phyloP scores from a whole-genome alignment of 225 moss, liverwort and hornwort genomes.

The Polytrichum commune region DNA sequence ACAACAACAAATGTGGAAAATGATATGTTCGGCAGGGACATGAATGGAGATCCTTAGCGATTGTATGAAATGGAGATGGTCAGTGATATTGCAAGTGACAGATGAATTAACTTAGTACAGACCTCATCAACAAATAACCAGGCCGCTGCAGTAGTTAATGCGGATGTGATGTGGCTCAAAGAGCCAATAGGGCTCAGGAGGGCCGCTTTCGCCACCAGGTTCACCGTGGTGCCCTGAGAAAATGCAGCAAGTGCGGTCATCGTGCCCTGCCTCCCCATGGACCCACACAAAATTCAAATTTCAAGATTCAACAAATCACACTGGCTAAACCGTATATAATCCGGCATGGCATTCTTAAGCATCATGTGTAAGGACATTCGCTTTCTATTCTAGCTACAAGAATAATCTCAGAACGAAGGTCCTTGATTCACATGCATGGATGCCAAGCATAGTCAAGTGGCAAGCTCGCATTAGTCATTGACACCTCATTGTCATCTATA shows the following conservation, averaged over 20 bases:
- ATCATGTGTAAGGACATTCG: too few species aligned
- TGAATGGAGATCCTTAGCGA: not conserved
- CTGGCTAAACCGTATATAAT: too few species aligned
- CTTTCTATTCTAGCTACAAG: too few species aligned
- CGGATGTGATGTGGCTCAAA: constrained; percentile 39
- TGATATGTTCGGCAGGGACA: not conserved
- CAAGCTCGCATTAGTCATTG: too few species aligned
- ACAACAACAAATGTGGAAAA: not conserved
- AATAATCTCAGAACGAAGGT: too few species aligned
- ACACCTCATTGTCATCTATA: too few species aligned
- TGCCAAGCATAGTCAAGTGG: too few species aligned
- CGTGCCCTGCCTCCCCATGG: constrained; percentile 36
- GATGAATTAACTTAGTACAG: not conserved
- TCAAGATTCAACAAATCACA: not conserved
- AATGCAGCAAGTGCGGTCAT: constrained; percentile 57
- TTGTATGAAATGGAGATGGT: not conserved
- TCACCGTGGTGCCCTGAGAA: constrained; percentile 37
- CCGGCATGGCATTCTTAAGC: too few species aligned
- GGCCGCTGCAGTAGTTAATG: constrained; percentile 36
- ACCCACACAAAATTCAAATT: not conserved
- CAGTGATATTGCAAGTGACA: too few species aligned
- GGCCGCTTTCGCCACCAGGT: constrained; percentile 39
- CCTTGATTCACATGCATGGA: too few species aligned
- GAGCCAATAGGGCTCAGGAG: constrained; percentile 47
- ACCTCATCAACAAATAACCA: constrained; percentile 56